A percentile compares a stretch with the other conserved stretches of the same genome.
phyloP scores from a whole-genome alignment of 1,284 basidiomycete genomes.

The Entoloma clypeatum region DNA sequence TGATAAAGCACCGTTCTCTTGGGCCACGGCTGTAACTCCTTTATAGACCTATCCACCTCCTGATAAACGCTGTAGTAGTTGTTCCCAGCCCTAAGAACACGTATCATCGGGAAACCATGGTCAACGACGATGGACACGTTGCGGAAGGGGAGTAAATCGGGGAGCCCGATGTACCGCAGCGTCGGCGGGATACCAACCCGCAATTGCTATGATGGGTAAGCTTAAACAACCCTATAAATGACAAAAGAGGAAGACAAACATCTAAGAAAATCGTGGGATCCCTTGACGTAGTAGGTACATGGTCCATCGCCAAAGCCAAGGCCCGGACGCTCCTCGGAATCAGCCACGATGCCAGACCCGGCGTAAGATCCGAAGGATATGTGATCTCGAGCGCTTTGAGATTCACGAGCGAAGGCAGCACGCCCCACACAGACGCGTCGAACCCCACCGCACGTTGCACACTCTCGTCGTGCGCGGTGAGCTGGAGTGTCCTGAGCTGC shows the following conservation, averaged over 20 bases:
- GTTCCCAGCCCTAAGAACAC: constrained; percentile 50
- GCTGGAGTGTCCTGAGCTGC: constrained; percentile 48
- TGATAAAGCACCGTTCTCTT: constrained; percentile 48
- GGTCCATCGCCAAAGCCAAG: constrained; percentile 49
- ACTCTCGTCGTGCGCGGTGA: constrained; percentile 45
- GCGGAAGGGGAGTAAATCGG: constrained; percentile 41
- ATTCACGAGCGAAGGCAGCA: constrained; percentile 53
- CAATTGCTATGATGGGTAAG: constrained; percentile 45
- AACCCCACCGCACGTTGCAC: constrained; percentile 54
- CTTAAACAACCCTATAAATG: constrained; percentile 1
- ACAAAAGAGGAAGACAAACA: constrained; percentile 21
- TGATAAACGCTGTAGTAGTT: constrained; percentile 50
- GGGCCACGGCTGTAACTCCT: constrained; percentile 54
- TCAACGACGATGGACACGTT: constrained; percentile 45
- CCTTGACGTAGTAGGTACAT: constrained; percentile 32
- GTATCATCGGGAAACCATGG: constrained; percentile 57
- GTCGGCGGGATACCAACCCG: constrained; percentile 51
- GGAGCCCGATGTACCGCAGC: constrained; percentile 53
- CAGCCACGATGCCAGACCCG: constrained; percentile 63
- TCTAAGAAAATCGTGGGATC: constrained; percentile 37
- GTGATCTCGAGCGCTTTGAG: constrained; percentile 54
- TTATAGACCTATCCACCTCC: constrained; percentile 15
- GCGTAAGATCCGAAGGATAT: constrained; percentile 59
- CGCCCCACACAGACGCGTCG: constrained; percentile 65
- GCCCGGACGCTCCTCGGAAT: constrained; percentile 56